phyloP scores from a whole-genome alignment of 495 filamentous ascomycete genomes.

The Lasiosphaeriaceae sp. region DNA sequence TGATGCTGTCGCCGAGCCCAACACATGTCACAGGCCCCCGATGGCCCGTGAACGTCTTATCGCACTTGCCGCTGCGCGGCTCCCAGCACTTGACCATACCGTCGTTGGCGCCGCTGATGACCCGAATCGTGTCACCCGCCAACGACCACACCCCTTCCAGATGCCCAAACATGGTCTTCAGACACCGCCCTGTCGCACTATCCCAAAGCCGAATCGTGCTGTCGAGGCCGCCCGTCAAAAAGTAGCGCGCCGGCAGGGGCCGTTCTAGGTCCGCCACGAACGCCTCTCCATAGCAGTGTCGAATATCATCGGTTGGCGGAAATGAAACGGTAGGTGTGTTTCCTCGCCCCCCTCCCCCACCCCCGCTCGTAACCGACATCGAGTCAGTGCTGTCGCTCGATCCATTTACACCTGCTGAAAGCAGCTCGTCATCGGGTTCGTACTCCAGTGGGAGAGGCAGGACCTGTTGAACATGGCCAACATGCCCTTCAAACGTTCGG shows the following conservation, averaged over 20 bases:
- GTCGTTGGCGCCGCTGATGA: conserved; percentile 87
- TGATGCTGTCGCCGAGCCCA: conserved; percentile 78
- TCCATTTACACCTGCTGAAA: conserved; percentile 35
- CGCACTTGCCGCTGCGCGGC: conserved; percentile 81
- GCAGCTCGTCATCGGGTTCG: conserved; percentile 68
- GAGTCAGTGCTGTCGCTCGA: conserved; percentile 57
- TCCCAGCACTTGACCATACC: conserved; percentile 98
- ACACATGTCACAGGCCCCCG: conserved; percentile 66
- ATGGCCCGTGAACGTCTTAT: conserved; percentile 87
- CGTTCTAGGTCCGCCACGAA: conserved; percentile 56
- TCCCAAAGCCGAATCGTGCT: conserved; percentile 93
- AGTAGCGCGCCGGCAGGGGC: conserved; percentile 75
- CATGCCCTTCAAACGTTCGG: conserved; percentile 83
- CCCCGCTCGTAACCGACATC: conserved; percentile 34
- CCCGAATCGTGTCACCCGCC: conserved; percentile 82
- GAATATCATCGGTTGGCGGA: conserved; percentile 32
- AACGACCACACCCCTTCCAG: conserved; percentile 95
- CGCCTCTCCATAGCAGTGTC: conserved; percentile 50
- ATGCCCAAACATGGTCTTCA: conserved; percentile 93
- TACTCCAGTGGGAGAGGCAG: conserved; percentile 77
- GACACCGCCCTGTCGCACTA: conserved; percentile 70
- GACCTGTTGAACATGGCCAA: conserved; percentile 92
- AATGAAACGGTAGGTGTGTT: conserved; percentile 27
- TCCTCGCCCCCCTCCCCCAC: conserved; percentile 35
- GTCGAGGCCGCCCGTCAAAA: conserved; percentile 88